These are phyloP conservation scores for Chamaenerion angustifolium DNA, from an alignment of 345 rosid species.

Conservation along the genomic window DNA sequence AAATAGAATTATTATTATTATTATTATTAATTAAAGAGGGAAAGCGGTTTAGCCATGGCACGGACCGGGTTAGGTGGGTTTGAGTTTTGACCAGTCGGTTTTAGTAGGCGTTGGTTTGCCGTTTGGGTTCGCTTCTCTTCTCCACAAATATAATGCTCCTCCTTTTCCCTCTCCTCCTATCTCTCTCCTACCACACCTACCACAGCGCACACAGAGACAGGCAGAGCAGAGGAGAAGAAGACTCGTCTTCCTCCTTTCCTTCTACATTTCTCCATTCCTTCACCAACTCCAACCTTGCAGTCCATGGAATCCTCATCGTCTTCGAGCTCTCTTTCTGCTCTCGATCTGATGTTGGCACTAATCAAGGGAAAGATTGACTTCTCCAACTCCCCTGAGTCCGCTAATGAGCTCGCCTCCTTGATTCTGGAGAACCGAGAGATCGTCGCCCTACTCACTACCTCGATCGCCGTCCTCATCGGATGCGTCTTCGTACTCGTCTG, in stretches of 20 bases:
- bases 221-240: not conserved
- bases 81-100: too few relatives aligned
- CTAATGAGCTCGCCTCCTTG: constrained; percentile 11
- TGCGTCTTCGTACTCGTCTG: constrained; percentile 21
- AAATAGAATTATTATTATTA: too few relatives aligned
- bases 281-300: not conserved
- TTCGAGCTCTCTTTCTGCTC: constrained; percentile 14
- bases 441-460: constrained; percentile 22
- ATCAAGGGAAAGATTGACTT: constrained; percentile 20
- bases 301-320: constrained; percentile 5
- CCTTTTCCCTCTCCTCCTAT: not conserved
- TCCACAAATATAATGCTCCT: not conserved
- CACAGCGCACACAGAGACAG: not conserved
- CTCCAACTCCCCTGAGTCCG: constrained; percentile 12
- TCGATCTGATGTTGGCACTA: constrained; percentile 21
- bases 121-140: too few relatives aligned
- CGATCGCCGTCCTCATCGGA: constrained; percentile 28
- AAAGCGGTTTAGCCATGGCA: too few relatives aligned
- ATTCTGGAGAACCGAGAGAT: constrained; percentile 22
- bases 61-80: too few relatives aligned
- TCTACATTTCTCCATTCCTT: not conserved
- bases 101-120: too few relatives aligned
- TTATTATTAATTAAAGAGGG: too few relatives aligned
- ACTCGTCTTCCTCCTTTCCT: not conserved
- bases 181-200: constrained; percentile 3